Evolutionary conservation across 257 asterid species (phyloP), one percentile per base, ranked within the genome.

Genomic region (Solanum peruvianum): DNA sequence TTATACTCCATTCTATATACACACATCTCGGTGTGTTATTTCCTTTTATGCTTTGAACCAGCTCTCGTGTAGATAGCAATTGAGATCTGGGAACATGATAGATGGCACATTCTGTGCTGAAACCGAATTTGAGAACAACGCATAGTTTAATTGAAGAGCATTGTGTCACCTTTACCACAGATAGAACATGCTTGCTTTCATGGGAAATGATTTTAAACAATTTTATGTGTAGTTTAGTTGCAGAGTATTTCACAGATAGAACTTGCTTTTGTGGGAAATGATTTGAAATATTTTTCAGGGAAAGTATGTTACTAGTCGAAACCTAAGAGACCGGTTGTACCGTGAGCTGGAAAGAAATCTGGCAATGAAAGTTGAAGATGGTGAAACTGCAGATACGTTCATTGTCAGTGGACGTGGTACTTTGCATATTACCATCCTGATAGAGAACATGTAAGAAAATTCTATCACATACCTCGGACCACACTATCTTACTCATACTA

Each of bases 311-410:
- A 97, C 99, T 3, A 92, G 96, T 91, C 94, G 99, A 93, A 97
- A 97, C 80, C 92, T 97, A 73, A 92, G 99, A 87, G 99, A 97
- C 77, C 91, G 99, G 67, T 96, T 97, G 88, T 92, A 89, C 92
- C 98, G 97, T 87, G 99, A 97, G 91, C 98, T 97, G 86, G 99
- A 96, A 92, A 87, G 98, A 84, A 97, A 97, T 91, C 92, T 97
- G 92, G 99, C 99, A 8, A 95, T 97, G 99, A 97, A 87, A 92
- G 98, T 96, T 85, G 98, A 97, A 92, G 99, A 97, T 84, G 98
- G 99, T 89, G 99, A 96, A 91, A 96, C 98, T 87, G 94, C 99
- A 8, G 99, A 97, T 88, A 94, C 98, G 75, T 94, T 95, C 88
- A 91, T 96, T 86, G 98, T 97, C 77, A 97, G 98, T 85, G 99